A percentile compares a stretch with the other conserved stretches of the same genome.
Conservation (phyloP, 2,329 filamentous ascomycete species). For the Exophiala oligosperma region DNA sequence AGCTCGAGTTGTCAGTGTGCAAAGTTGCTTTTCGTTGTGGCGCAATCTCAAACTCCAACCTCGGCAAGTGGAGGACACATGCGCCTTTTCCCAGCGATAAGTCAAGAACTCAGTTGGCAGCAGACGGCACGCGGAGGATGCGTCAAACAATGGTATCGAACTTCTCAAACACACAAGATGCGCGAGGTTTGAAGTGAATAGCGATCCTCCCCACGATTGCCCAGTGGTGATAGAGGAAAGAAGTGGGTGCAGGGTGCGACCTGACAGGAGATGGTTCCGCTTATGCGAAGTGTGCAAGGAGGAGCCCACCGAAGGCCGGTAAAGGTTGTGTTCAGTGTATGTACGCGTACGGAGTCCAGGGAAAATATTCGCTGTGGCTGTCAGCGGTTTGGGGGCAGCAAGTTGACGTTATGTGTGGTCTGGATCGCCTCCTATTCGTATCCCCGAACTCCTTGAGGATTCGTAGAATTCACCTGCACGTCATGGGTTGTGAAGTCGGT, state of each 20-base stretch:
- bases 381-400: too few relatives aligned
- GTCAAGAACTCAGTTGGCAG: neutral
- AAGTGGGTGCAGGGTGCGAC: slow-evolving; percentile 2
- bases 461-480: neutral
- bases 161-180: slow-evolving; percentile 1
- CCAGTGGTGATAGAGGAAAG: neutral
- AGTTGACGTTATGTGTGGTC: neutral
- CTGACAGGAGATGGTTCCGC: slow-evolving; percentile 9
- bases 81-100: neutral
- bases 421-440: neutral
- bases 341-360: too few relatives aligned
- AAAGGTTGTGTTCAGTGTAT: neutral
- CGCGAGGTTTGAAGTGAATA: neutral
- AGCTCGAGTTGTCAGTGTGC: neutral
- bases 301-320: neutral
- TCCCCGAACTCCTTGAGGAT: too few relatives aligned
- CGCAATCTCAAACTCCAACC: slow-evolving; percentile 12
- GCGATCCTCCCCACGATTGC: neutral
- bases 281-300: slow-evolving; percentile 3
- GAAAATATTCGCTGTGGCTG: too few relatives aligned
- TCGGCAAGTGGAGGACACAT: slow-evolving; percentile 4
- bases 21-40: slow-evolving; percentile 5
- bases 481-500: neutral
- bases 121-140: neutral
- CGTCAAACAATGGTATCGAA: slow-evolving; percentile 5